Base-by-base conservation (phyloP, 306 rosid genomes). In the Fragaria nilgerrensis region DNA sequence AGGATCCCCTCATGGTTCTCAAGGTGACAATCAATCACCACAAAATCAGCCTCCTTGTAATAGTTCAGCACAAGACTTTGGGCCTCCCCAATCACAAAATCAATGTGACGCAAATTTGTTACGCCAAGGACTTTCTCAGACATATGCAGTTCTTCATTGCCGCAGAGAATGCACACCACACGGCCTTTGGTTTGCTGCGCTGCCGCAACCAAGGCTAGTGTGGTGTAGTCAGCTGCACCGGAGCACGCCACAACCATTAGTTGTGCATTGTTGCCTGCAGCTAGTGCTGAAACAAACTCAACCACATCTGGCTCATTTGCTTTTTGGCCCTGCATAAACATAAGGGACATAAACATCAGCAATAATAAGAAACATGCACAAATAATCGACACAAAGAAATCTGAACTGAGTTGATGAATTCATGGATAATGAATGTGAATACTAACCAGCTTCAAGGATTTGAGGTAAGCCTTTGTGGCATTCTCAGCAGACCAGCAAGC, bases 401-500 rank as follows among this genome's bases (percentile, higher is more conserved):
- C 22, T 56, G 75, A 68, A 48, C 16, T 7, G 20, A 20, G 41
- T 13, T 5, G 4, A 27, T 13, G 9, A 20, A 49, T 9, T 9
- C 37, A 5, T 5, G 52, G 43, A 76, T 15, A 13, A 22, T 34
- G 39, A 23, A 9, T 67, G 13, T 37, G 62, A 76, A 69, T 23
- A 70, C 90, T 85, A 19, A 94, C 98, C 97, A 90, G 86, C 77
- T 84, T 92, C 76, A 94, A 25, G 80, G 98, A 87, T 68, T 81
- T 86, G 78, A 94, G 98, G 84, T 84, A 94, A 75, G 98, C 98
- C 41, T 90, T 89, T 45, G 92, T 94, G 83, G 98, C 98, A 82
- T 94, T 94, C 88, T 92, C 97, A 48, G 97, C 97, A 67, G 98
- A 94, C 98, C 98, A 94, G 78, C 73, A 79, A 84, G 89, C 84